Evolutionary conservation across 2,329 filamentous ascomycete genomes (phyloP), one percentile per base, ranked within the genome.

Genomic region (Penicillium sp.): DNA sequence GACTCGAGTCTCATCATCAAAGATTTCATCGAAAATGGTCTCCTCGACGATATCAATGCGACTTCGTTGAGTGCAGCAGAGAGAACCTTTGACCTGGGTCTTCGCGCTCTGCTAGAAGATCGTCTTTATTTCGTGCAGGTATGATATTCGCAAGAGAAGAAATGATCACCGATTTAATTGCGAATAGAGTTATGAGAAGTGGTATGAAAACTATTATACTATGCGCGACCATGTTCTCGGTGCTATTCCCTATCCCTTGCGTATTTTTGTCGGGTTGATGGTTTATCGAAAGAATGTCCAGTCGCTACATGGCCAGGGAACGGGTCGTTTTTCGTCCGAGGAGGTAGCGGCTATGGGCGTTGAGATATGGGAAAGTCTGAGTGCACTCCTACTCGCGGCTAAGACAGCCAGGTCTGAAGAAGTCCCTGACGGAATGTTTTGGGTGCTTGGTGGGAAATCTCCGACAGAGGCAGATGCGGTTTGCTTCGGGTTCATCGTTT

Each of bases 381-480:
- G 71, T 26, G 68, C 55, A 0, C 50, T 79, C 3, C 50, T 56
- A 3, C 47, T 51, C 2, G 56, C 59, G 6, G 56, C 61, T n/a
- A 61, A 61, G 31, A 42, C 41, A 5, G 41, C 39, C 23, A 25
- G 18, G 18, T 22, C 18, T 22, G 18, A 30, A 39, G 45, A 30
- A 17, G 32, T 35, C 11, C 22, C 41, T 0, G 50, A 57, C 1
- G 50, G 56, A 6, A 70, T 72, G 3, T 81, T 80, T 48, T 82
- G 78, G 77, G 53, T 74, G 1, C 55, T 80, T 9, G 77, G 75
- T 1, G 71, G 74, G 0, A 48, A 67, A 0, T 47, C 56, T 2
- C 77, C 77, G 3, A 76, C 73, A 0, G 77, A 82, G 48, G 74
- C 67, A 1, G 79, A 83, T 54, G 64, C 73, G 1, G 65, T 64